Percentiles rank a stretch among this genome's conserved stretches.
Conservation (phyloP, 176 grass and related monocot species). For the Rhynchospora tenuis region DNA sequence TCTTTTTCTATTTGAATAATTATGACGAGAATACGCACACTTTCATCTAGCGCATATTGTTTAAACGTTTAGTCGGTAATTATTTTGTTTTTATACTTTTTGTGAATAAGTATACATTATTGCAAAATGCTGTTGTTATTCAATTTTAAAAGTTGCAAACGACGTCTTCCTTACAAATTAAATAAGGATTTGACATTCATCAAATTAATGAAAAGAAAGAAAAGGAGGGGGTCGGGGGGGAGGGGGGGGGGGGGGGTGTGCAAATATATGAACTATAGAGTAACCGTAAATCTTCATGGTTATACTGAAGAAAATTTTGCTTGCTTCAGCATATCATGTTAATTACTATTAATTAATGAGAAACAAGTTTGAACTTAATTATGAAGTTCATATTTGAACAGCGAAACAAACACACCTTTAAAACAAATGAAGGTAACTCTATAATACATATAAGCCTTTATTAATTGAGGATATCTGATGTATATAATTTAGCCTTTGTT, state of each 20-base stretch:
- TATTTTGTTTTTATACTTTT: too few relatives aligned
- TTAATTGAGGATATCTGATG: neutral
- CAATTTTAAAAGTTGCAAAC: neutral
- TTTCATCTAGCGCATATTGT: neutral
- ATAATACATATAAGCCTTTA: neutral
- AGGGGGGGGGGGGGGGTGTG: neutral
- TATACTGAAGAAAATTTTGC: neutral
- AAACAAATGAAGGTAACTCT: neutral
- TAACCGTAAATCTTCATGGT: neutral
- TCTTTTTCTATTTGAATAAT: neutral
- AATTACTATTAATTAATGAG: neutral
- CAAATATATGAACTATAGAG: too few relatives aligned
- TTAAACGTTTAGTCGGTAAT: neutral
- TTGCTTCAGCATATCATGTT: neutral
- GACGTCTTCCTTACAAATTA: neutral
- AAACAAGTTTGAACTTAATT: neutral
- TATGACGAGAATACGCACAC: neutral
- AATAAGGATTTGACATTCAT: neutral
- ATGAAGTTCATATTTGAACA: neutral
- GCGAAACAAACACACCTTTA: neutral
- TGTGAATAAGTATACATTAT: too few relatives aligned
- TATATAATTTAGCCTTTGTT: slow-evolving; percentile 9
- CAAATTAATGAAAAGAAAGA: neutral
- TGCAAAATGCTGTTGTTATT: too few relatives aligned
- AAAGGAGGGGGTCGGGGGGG: neutral